Base-by-base conservation (phyloP, 805 yeast genomes). In the Wickerhamomyces kurtzmanii region DNA sequence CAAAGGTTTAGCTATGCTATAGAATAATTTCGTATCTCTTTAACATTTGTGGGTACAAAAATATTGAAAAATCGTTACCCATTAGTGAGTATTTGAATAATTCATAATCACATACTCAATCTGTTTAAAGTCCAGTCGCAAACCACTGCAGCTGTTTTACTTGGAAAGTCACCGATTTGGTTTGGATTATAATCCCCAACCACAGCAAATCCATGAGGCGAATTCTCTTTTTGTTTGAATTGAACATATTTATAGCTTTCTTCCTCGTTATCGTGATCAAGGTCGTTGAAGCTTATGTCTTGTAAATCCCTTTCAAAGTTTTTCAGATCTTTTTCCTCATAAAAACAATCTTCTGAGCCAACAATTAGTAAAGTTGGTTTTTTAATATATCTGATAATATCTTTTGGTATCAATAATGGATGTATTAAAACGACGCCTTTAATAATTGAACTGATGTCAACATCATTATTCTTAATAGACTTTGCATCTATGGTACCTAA, bases 121-220 rank as follows among this genome's bases (percentile, higher is more conserved):
- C 27, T 11, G 9, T 22, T 13, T n/a, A 8, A 10, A 13, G 12
- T 22, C 24, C 24, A 26, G 12, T 11, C 9, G 14, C n/a, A 15
- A 20, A 39, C 33, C 24, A 27, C 28, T 18, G 34, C 35, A 28
- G 38, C 37, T 4, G 43, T 36, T 21, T 17, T 34, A 12, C 40
- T 27, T 17, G 61, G 61, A 8, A 40, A 32, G 23, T 55, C 49
- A 3, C 55, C 55, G 8, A 55, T 47, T 17, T 32, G 39, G 31
- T 38, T 34, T 7, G 45, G 48, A 4, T 54, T 42, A 31, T 58
- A 58, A 30, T 58, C 64, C 6, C 63, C 61, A 23, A 56, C 52
- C 17, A 58, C 58, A 3, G 57, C 59, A 42, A 58, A 58, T 3
- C 64, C 62, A 37, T 58, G 63, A 5, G 64, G 64, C n/a, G 56